Evolutionary conservation across 2,329 filamentous ascomycete species (phyloP), one percentile per base, ranked within the genome.

Genomic region (Colletotrichum sp.): DNA sequence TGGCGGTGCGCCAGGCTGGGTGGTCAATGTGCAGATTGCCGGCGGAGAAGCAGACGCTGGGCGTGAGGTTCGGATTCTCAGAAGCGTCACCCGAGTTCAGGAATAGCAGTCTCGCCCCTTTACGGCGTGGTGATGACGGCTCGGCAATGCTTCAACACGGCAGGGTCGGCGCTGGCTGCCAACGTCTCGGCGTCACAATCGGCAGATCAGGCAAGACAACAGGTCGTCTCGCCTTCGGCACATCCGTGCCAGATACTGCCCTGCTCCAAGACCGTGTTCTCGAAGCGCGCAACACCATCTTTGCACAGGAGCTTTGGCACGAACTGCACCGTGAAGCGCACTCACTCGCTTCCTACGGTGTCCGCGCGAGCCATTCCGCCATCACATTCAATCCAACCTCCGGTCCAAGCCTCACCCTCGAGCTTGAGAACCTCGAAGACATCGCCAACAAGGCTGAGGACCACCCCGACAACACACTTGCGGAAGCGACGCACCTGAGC

Each of bases 41-140:
- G 0, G 88, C 92, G 8, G 93, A 96, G 79, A 89, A 89, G 66
- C 92, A 95, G 79, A 93, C 92, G 0, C 88, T 99, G 66, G 96
- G 94, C 25, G 96, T 99, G 44, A 93, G 95, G 78, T 98, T 96
- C 84, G 97, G 96, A 9, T 98, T 98, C 82, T 90, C 94, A 15
- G 96, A 98, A 87, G 90, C 91, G 29, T 87, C 90, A 1, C 85
- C 90, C 7, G 88, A 91, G 27, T 93, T 93, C 79, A 89, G 89
- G 76, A 86, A 93, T 78, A 93, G 93, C 34, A 96, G 96, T n/a
- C 90, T 98, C 19, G 96, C 95, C 4, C 94, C 95, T 1, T 88
- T 99, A 79, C 90, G 93, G 39, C 92, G 95, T 78, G 91, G 92
- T 13, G 90, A 93, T 19, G 92, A 96, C 79, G 96, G 96, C 5